These are phyloP conservation scores for Chenopodium suecicum DNA, from an alignment of 148 eudicot species.

Conservation along the genomic window DNA sequence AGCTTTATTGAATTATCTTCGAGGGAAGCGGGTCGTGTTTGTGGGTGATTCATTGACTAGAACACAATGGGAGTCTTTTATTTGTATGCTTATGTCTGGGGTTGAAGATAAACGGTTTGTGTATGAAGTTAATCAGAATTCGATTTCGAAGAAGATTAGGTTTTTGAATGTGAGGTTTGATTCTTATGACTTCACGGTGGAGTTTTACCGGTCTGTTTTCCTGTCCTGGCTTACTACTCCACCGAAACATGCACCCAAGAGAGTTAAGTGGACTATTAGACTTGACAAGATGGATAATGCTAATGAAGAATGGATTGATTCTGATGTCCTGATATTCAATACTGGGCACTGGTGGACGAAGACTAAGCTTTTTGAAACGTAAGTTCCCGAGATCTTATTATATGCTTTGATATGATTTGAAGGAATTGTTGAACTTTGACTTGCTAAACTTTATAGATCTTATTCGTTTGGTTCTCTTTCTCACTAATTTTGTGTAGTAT, in stretches of 20 bases:
- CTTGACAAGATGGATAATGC: slow-evolving; percentile 79
- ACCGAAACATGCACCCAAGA: slow-evolving; percentile 68
- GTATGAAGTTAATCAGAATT: slow-evolving; percentile 72
- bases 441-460: not conserved
- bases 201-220: slow-evolving; percentile 82
- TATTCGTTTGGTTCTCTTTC: not conserved
- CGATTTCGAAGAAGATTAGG: slow-evolving; percentile 70
- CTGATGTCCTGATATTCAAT: slow-evolving; percentile 80
- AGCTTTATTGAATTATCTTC: slow-evolving; percentile 45
- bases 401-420: not conserved
- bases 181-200: slow-evolving; percentile 62
- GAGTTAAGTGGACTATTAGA: slow-evolving; percentile 63
- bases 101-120: slow-evolving; percentile 72
- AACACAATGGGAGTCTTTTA: slow-evolving; percentile 95
- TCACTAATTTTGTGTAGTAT: not conserved
- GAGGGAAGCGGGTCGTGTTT: slow-evolving; percentile 76
- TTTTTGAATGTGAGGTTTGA: slow-evolving; percentile 69
- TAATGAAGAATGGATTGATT: slow-evolving; percentile 61
- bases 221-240: slow-evolving; percentile 53
- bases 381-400: slow-evolving; percentile 33
- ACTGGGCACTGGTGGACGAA: slow-evolving; percentile 98
- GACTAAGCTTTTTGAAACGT: slow-evolving; percentile 83
- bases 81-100: slow-evolving; percentile 89
- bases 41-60: slow-evolving; percentile 95
- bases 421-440: not conserved